Evolutionary conservation across 2,329 filamentous ascomycete species (phyloP), one percentile per base, ranked within the genome.

Genomic region (Diaporthe sp.): DNA sequence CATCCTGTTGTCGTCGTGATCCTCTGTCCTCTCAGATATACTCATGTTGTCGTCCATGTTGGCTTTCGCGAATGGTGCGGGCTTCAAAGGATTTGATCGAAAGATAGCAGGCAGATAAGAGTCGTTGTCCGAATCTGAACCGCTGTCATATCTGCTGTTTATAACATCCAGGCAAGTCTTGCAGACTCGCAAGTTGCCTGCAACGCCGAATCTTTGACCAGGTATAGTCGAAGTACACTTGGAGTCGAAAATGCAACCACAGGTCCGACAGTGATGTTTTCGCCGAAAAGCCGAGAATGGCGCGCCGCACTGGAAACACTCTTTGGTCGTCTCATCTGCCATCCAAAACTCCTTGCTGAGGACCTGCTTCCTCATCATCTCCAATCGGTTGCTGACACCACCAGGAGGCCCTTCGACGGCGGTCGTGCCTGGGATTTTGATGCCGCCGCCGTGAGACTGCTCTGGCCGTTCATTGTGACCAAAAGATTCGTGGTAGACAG

Each of bases 341-440:
- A 99, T 99, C 97, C 96, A 98, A 80, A 98, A 98, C 79, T 98
- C 96, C 81, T 96, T 97, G 82, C 94, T 98, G 61, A 98, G 86
- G 10, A 99, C 93, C 81, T 96, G 95, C 80, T 95, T 94, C 77
- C 94, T 92, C 88, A 98, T 93, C 79, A 94, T 93, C 68, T 91
- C 91, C 9, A 93, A 85, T 73, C 90, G 89, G 12, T 90, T 89
- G 79, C 87, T 92, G 75, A 92, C 90, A 67, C 87, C 86, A 76
- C 91, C 91, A 2, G 89, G 88, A 7, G 88, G 89, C 3, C 89
- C 89, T 79, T 91, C 90, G 73, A 88, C 89, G 13, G 85, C 85
- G 19, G 88, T 89, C 1, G 90, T 92, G 0, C 90, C 90, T 0
- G 90, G 89, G 68, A 92, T 91, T 67, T 87, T 84, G 78, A 87